Conservation (phyloP, 176 grass and related monocot species). For the Chloris gayana region DNA sequence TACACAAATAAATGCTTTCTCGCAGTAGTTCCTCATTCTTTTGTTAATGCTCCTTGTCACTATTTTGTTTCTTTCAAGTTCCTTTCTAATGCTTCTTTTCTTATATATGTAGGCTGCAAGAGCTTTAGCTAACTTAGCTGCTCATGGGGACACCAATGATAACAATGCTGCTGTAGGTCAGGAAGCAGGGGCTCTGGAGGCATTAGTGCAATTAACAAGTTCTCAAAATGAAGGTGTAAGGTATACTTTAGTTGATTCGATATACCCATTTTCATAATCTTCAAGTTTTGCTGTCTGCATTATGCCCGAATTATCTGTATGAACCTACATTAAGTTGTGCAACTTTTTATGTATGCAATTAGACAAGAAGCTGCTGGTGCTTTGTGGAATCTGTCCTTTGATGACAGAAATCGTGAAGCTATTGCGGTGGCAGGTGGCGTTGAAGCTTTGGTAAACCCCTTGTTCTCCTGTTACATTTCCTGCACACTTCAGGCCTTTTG, state of each 20-base stretch:
- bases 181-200: constrained; percentile 95
- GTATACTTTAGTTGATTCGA: constrained; percentile 51
- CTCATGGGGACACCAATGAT: constrained; percentile 95
- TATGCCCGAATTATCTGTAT: constrained; percentile 17
- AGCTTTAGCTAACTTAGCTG: constrained; percentile 98
- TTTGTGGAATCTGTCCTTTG: constrained; percentile 99
- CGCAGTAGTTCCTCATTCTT: background rate
- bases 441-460: constrained; percentile 76
- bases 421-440: constrained; percentile 92
- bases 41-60: constrained; percentile 17
- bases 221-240: constrained; percentile 99
- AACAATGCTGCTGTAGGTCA: constrained; percentile 98
- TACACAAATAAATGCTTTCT: constrained; percentile 9
- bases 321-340: constrained; percentile 29
- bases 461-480: background rate
- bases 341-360: constrained; percentile 37
- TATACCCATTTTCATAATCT: constrained; percentile 5
- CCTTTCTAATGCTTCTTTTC: constrained; percentile 32
- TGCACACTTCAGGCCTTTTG: background rate
- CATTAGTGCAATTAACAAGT: constrained; percentile 89
- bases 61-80: constrained; percentile 34
- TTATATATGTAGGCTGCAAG: constrained; percentile 76
- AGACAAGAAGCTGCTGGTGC: constrained; percentile 99
- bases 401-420: constrained; percentile 99
- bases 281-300: constrained; percentile 37